These are phyloP conservation scores for Arthrobotrys musiformis DNA, from an alignment of 2,329 filamentous ascomycete genomes.

Conservation along the genomic window DNA sequence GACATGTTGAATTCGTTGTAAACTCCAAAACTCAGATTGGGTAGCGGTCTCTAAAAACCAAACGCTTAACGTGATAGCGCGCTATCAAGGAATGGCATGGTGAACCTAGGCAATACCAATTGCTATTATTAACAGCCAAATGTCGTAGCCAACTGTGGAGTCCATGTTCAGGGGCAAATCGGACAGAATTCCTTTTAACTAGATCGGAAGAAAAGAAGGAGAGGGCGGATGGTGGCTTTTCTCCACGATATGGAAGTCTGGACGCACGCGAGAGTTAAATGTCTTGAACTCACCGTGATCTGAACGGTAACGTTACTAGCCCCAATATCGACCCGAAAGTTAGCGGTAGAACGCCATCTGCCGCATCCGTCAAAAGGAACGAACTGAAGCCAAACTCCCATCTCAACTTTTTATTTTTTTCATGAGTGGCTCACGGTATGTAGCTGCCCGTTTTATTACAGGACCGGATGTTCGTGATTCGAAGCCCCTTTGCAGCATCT, in stretches of 20 bases:
- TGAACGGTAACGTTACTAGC: too few species aligned
- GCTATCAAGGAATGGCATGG: too few species aligned
- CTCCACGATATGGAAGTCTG: neutral
- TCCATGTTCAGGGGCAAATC: neutral
- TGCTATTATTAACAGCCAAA: too few species aligned
- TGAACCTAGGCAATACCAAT: too few species aligned
- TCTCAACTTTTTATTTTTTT: too few species aligned
- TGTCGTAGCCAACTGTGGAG: neutral
- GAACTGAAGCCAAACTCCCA: slow-evolving; percentile 8
- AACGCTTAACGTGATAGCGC: too few species aligned
- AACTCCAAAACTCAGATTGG: too few species aligned
- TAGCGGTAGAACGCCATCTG: slow-evolving; percentile 4
- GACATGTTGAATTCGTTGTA: too few species aligned
- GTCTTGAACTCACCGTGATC: slow-evolving; percentile 1
- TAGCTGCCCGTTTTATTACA: slow-evolving; percentile 35
- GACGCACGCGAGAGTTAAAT: slow-evolving; percentile 1
- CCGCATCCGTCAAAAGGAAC: slow-evolving; percentile 24
- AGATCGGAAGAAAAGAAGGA: neutral
- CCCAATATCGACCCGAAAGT: neutral
- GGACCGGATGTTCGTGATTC: slow-evolving; percentile 30
- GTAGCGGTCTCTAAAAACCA: too few species aligned
- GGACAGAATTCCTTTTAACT: neutral
- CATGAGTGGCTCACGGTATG: too few species aligned
- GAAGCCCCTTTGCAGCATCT: slow-evolving; percentile 37
- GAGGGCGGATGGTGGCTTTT: neutral